Conservation (phyloP, 495 filamentous ascomycete species). For the Clohesyomyces aquaticus region DNA sequence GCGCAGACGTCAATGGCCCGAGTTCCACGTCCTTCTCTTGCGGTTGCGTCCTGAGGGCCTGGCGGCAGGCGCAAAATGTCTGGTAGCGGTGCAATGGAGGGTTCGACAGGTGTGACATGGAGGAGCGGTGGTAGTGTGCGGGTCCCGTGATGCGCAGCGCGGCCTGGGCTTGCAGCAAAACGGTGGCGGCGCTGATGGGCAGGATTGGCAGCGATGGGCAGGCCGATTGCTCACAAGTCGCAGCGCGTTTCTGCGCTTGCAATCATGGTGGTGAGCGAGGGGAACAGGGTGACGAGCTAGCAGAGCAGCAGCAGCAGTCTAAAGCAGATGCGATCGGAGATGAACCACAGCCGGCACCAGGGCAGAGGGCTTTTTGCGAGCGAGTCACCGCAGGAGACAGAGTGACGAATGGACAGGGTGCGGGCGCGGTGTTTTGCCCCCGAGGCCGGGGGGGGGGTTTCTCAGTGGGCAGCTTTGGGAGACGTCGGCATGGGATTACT, state of each 20-base stretch:
- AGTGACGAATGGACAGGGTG: conserved; percentile 3
- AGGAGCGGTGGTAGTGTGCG: conserved; percentile 3
- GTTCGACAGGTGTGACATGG: conserved; percentile 23
- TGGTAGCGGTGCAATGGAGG: background rate
- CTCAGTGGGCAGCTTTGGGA: conserved; percentile 1
- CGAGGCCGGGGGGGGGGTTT: background rate
- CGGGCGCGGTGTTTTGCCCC: conserved; percentile 1
- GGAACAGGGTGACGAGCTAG: conserved; percentile 4
- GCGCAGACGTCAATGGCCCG: conserved; percentile 4
- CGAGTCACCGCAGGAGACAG: conserved; percentile 10
- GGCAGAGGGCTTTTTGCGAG: background rate
- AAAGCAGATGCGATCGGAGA: conserved; percentile 35
- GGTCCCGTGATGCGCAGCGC: conserved; percentile 32
- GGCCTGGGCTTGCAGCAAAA: conserved; percentile 5
- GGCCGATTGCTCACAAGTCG: background rate
- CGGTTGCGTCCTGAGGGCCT: background rate
- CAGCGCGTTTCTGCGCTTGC: background rate
- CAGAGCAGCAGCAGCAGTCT: conserved; percentile 1
- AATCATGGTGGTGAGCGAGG: conserved; percentile 2
- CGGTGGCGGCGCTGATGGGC: background rate
- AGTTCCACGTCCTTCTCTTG: conserved; percentile 5
- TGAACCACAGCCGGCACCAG: conserved; percentile 21
- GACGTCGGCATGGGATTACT: conserved; percentile 7
- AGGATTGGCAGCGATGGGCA: background rate
- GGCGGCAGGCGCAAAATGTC: background rate